Evolutionary conservation across 1,284 basidiomycete genomes (phyloP), one percentile per base, ranked within the genome.

Genomic region (Polyporus tsugae): DNA sequence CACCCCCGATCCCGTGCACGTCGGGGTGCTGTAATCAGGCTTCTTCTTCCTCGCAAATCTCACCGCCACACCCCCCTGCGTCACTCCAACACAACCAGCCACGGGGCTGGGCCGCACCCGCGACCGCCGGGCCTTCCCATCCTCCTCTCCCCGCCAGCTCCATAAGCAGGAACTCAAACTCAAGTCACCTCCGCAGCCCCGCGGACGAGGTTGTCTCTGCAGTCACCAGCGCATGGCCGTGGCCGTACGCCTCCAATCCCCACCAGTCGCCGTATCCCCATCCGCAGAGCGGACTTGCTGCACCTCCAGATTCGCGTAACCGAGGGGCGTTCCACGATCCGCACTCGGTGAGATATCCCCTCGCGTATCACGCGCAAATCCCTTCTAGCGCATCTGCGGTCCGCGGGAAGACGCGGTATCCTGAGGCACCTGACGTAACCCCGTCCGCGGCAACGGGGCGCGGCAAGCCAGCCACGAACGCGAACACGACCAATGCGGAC

Each of bases 201-300:
- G 70, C 68, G 15, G 70, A 72, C 66, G 68, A 71, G 61, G 63
- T 71, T 52, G 70, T 71, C 35, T 71, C 70, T 1, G 63, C 58
- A 22, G 46, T 71, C 49, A 62, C 67, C 17, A 64, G 46, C 58
- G 61, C 64, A 2, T 62, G 61, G 58, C n/a, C 58, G 7, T 39
- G 52, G 62, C 22, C 60, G 38, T 60, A 41, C 38, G n/a, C 58
- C 13, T 42, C 33, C 17, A 33, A 41, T 13, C 63, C 42, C 19
- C 55, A 57, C 22, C 52, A 13, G 15, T 36, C 15, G 35, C 1
- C 36, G 25, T 38, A 42, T 33, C 22, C 52, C 52, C 33, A 57
- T 15, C 41, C 41, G 10, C 55, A 58, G 33, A 58, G 42, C 62
- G 22, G 52, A 19, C 52, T 41, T 6, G 19, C 58, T 15, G 60